Evolutionary conservation across 306 rosid genomes (phyloP).

Genomic region (Pterocarpus santalinus): DNA sequence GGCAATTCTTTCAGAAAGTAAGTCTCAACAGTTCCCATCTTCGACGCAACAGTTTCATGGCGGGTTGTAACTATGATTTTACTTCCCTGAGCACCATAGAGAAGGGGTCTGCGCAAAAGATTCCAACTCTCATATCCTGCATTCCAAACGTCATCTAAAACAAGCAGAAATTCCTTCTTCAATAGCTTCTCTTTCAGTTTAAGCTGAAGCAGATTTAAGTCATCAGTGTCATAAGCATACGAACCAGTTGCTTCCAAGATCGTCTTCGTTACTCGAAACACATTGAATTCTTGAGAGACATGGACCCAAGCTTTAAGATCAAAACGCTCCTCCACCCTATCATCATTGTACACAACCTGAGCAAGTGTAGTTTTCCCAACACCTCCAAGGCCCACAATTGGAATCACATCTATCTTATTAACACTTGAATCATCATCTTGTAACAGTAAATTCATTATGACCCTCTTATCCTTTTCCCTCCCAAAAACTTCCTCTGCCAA

Average conservation of each 20-base stretch:
- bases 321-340: conserved; percentile 10
- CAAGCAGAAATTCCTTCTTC: conserved; percentile 31
- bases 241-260: background rate
- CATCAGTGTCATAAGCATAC: background rate
- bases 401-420: background rate
- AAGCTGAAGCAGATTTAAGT: conserved; percentile 33
- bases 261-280: conserved; percentile 27
- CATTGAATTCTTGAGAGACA: conserved; percentile 36
- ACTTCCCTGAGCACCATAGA: conserved; percentile 25
- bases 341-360: conserved; percentile 41
- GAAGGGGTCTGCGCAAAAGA: conserved; percentile 24
- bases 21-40: background rate
- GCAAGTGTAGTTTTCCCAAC: conserved; percentile 44
- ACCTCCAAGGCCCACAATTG: conserved; percentile 37
- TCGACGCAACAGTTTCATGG: conserved; percentile 18
- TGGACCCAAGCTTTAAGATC: conserved; percentile 33
- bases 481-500: conserved; percentile 6
- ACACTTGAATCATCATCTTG: background rate
- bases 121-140: conserved; percentile 2
- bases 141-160: conserved; percentile 39
- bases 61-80: conserved; percentile 21
- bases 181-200: conserved; percentile 31
- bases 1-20: background rate
- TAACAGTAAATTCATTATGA: background rate
- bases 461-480: background rate